Evolutionary conservation across 163 green algal genomes (phyloP).

Genomic region (Trebouxia gelatinosa): DNA sequence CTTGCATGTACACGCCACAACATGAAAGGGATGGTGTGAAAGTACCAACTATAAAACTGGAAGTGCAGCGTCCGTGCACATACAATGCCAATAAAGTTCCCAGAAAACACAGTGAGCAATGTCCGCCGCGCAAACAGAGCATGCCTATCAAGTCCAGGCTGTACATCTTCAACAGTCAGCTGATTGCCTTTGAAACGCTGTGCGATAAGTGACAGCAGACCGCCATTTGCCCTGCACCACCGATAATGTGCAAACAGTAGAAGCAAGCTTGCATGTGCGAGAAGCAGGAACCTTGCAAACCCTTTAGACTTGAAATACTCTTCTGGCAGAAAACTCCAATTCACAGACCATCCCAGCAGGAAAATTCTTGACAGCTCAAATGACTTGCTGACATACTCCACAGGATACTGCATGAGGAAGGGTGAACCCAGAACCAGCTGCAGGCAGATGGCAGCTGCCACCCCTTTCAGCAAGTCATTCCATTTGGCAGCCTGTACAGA

Average conservation of each 20-base stretch:
- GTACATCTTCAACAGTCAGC: too few relatives aligned
- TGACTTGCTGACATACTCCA: slow-evolving; percentile 62
- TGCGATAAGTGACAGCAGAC: too few relatives aligned
- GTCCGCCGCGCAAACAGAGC: slow-evolving; percentile 35
- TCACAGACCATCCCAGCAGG: slow-evolving; percentile 71
- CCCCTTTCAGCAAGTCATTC: slow-evolving; percentile 29
- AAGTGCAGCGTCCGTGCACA: slow-evolving; percentile 82
- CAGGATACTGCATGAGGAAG: slow-evolving; percentile 68
- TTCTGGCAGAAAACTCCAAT: slow-evolving; percentile 83
- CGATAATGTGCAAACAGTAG: slow-evolving; percentile 53
- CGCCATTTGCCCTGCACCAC: slow-evolving; percentile 47
- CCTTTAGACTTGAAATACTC: slow-evolving; percentile 61
- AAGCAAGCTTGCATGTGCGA: slow-evolving; percentile 66
- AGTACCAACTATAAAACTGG: slow-evolving; percentile 90
- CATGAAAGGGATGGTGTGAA: slow-evolving; percentile 72
- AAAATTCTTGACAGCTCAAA: slow-evolving; percentile 85
- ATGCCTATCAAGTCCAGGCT: too few relatives aligned
- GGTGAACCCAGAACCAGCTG: slow-evolving; percentile 60
- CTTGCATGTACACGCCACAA: slow-evolving; percentile 53
- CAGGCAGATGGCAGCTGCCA: slow-evolving; percentile 45
- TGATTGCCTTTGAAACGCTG: neutral
- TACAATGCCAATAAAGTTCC: slow-evolving; percentile 81
- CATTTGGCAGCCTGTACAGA: slow-evolving; percentile 36
- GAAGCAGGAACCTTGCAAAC: slow-evolving; percentile 66
- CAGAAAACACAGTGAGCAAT: slow-evolving; percentile 60